phyloP scores from a whole-genome alignment of 1,139 yeast genomes.

The Eremothecium coryli region DNA sequence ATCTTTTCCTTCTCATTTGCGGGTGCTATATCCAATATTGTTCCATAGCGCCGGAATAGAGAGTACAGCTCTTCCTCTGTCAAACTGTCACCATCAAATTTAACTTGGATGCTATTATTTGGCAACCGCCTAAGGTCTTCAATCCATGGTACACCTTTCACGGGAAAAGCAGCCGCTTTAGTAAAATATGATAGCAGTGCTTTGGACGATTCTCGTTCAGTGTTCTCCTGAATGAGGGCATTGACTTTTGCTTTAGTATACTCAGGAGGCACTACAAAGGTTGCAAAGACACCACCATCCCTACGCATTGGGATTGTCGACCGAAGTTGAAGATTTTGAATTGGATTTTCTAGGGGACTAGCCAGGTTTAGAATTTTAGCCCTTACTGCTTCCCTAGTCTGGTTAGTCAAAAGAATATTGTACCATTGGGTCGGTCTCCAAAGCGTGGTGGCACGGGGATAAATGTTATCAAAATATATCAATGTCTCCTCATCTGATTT shows the following conservation, averaged over 20 bases:
- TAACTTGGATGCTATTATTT: slow-evolving; percentile 49
- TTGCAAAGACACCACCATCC: slow-evolving; percentile 92
- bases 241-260: slow-evolving; percentile 44
- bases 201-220: slow-evolving; percentile 31
- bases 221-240: slow-evolving; percentile 41
- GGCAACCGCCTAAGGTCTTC: slow-evolving; percentile 82
- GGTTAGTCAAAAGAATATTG: slow-evolving; percentile 28
- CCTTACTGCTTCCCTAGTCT: slow-evolving; percentile 32
- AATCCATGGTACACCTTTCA: slow-evolving; percentile 92
- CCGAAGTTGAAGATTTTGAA: slow-evolving; percentile 36
- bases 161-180: slow-evolving; percentile 52
- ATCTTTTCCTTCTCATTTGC: slow-evolving; percentile 42
- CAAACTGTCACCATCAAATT: slow-evolving; percentile 63
- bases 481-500: slow-evolving; percentile 45
- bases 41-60: slow-evolving; percentile 79
- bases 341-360: slow-evolving; percentile 36
- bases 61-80: slow-evolving; percentile 81
- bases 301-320: slow-evolving; percentile 59
- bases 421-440: slow-evolving; percentile 36
- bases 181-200: slow-evolving; percentile 30
- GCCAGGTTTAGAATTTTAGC: slow-evolving; percentile 33
- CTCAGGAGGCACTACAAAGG: slow-evolving; percentile 51
- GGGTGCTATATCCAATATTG: slow-evolving; percentile 65
- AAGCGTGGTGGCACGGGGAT: slow-evolving; percentile 37
- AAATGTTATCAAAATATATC: slow-evolving; percentile 44